Conservation (phyloP, 495 filamentous ascomycete genomes). For the Aspergillus affinis region DNA sequence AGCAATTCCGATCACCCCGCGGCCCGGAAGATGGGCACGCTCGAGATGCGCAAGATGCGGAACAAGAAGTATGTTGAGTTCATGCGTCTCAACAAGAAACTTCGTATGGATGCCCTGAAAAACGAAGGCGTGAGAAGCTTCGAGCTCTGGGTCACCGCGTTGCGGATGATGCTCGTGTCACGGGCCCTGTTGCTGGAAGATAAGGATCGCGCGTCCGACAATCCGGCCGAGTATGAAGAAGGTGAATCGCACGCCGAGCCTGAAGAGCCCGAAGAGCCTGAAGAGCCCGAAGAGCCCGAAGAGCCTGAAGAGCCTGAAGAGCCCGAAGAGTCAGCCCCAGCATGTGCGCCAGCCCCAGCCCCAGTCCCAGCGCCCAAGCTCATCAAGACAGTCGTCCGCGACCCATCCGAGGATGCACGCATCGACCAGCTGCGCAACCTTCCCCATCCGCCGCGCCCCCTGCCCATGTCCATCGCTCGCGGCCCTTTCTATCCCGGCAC, state of each 20-base stretch:
- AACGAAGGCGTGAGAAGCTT: conserved; percentile 30
- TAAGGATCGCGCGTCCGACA: conserved; percentile 14
- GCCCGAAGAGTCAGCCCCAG: too few species aligned
- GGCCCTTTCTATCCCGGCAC: conserved; percentile 20
- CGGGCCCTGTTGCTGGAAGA: conserved; percentile 32
- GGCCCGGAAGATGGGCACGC: conserved; percentile 6
- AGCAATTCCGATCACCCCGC: background rate
- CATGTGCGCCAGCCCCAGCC: too few species aligned
- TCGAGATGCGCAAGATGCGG: conserved; percentile 19
- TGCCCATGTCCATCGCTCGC: too few species aligned
- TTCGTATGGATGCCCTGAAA: conserved; percentile 25
- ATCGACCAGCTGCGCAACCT: background rate
- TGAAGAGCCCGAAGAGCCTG: background rate
- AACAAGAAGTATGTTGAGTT: conserved; percentile 22
- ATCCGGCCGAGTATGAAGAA: conserved; percentile 11
- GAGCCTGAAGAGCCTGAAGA: too few species aligned
- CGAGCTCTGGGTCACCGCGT: conserved; percentile 34
- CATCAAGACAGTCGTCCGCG: too few species aligned
- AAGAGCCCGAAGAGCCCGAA: too few species aligned
- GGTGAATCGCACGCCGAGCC: background rate
- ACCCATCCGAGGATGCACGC: background rate
- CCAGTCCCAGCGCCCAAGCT: background rate
- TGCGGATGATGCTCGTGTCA: conserved; percentile 32
- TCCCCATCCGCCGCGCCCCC: too few species aligned
- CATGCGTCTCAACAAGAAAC: conserved; percentile 22